Conservation (phyloP, 345 rosid genomes). For the Lenwebbia sp. region DNA sequence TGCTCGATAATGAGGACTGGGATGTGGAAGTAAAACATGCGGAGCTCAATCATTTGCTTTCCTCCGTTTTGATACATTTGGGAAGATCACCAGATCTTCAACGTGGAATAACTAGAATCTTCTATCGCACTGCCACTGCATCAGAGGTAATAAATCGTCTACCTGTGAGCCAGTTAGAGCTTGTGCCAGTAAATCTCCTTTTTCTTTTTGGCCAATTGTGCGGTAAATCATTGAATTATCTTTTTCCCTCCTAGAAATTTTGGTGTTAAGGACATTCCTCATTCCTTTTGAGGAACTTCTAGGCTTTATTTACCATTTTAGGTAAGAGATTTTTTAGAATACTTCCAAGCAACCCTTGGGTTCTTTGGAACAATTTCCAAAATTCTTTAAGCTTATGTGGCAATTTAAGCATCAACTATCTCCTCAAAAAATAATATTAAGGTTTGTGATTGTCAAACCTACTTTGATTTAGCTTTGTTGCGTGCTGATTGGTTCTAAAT, state of each 20-base stretch:
- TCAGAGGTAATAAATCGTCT: constrained; percentile 52
- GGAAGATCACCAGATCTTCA: constrained; percentile 81
- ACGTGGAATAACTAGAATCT: constrained; percentile 94
- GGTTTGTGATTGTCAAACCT: background rate
- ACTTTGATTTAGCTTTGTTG: background rate
- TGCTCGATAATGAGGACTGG: constrained; percentile 26
- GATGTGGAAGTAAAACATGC: constrained; percentile 21
- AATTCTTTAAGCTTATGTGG: background rate
- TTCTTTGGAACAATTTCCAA: background rate
- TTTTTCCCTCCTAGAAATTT: background rate
- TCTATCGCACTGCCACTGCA: constrained; percentile 82
- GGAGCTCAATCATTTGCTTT: constrained; percentile 45
- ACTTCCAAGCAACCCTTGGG: background rate
- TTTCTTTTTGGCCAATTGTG: background rate
- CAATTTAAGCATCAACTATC: background rate
- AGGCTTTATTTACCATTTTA: background rate
- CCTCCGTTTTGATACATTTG: constrained; percentile 61
- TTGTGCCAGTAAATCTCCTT: background rate
- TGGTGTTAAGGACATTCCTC: background rate
- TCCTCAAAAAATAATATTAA: background rate
- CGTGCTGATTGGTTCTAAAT: constrained; percentile 16
- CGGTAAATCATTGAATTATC: background rate
- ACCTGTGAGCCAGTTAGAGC: background rate
- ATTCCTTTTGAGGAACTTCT: background rate
- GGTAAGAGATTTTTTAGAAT: background rate